Percentiles rank a stretch among this genome's conserved stretches.
Evolutionary conservation across 352 stramenopile species (phyloP).

Genomic region (Thalassiosira exigua): DNA sequence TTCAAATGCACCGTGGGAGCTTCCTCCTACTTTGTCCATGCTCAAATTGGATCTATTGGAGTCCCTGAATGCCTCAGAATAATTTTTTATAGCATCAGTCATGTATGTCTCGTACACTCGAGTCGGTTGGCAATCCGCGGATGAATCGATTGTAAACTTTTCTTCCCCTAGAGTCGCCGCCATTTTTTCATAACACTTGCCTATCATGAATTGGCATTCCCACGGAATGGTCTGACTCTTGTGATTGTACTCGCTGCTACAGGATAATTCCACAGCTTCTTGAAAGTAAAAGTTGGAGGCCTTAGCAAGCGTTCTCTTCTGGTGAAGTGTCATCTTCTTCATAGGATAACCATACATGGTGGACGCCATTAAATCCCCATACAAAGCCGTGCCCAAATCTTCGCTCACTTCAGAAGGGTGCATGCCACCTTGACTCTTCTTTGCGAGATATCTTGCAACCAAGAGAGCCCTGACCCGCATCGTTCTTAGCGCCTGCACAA

Average conservation of each 20-base stretch:
- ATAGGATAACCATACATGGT: slow-evolving; percentile 83
- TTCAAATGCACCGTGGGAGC: slow-evolving; percentile 78
- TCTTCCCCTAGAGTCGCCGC: slow-evolving; percentile 68
- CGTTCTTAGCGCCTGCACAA: slow-evolving; percentile 69
- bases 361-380: slow-evolving; percentile 73
- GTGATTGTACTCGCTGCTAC: slow-evolving; percentile 43
- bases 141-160: slow-evolving; percentile 35
- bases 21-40: slow-evolving; percentile 69
- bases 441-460: slow-evolving; percentile 68
- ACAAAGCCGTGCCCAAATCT: slow-evolving; percentile 71
- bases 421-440: slow-evolving; percentile 51
- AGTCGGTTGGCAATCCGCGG: not conserved
- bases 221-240: slow-evolving; percentile 59
- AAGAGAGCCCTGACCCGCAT: slow-evolving; percentile 69
- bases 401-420: slow-evolving; percentile 76
- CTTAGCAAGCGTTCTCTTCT: slow-evolving; percentile 73
- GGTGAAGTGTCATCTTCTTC: slow-evolving; percentile 59
- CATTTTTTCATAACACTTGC: slow-evolving; percentile 85
- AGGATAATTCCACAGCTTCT: slow-evolving; percentile 55
- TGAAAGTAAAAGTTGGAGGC: slow-evolving; percentile 66
- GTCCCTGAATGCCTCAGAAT: slow-evolving; percentile 62
- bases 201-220: slow-evolving; percentile 82
- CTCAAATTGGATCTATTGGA: slow-evolving; percentile 53
- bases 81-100: slow-evolving; percentile 60
- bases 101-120: slow-evolving; percentile 75